Percentiles rank a stretch among this genome's conserved stretches.
phyloP scores from a whole-genome alignment of 1,139 yeast genomes.

The Eremothecium gossypii region DNA sequence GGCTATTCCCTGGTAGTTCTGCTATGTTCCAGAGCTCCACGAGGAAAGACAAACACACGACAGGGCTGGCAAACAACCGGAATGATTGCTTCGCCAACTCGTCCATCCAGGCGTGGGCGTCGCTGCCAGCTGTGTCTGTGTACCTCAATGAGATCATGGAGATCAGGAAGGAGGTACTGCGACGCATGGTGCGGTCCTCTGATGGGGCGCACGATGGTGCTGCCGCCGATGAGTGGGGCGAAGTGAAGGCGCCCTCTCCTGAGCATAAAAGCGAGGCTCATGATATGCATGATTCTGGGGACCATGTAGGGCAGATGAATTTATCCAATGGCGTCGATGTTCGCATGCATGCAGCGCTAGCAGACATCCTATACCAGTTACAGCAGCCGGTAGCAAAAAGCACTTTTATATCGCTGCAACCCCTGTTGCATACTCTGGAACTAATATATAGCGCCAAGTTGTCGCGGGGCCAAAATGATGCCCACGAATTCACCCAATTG shows the following conservation, averaged over 20 bases:
- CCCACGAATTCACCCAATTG: conserved; percentile 81
- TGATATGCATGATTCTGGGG: no score
- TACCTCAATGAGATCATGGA: conserved; percentile 44
- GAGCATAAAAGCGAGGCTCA: no score
- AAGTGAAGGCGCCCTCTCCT: background rate
- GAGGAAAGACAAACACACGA: conserved; percentile 67
- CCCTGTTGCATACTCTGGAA: conserved; percentile 64
- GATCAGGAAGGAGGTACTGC: background rate
- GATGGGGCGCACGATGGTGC: background rate
- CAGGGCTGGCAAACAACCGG: conserved; percentile 72
- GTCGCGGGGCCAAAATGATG: conserved; percentile 83
- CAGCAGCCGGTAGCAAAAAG: conserved; percentile 52
- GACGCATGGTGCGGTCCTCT: background rate
- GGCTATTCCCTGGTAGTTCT: conserved; percentile 4
- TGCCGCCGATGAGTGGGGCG: background rate
- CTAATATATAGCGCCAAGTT: conserved; percentile 68
- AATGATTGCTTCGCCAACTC: conserved; percentile 92
- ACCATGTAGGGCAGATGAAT: no score
- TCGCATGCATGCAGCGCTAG: conserved; percentile 50
- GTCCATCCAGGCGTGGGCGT: conserved; percentile 75
- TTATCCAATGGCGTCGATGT: conserved; percentile 15
- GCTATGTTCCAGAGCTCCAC: conserved; percentile 26
- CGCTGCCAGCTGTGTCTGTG: conserved; percentile 53
- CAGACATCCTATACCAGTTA: conserved; percentile 44
- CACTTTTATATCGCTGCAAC: conserved; percentile 65